phyloP scores from a whole-genome alignment of 129 eudicot genomes.

The Saussurea involucrata region DNA sequence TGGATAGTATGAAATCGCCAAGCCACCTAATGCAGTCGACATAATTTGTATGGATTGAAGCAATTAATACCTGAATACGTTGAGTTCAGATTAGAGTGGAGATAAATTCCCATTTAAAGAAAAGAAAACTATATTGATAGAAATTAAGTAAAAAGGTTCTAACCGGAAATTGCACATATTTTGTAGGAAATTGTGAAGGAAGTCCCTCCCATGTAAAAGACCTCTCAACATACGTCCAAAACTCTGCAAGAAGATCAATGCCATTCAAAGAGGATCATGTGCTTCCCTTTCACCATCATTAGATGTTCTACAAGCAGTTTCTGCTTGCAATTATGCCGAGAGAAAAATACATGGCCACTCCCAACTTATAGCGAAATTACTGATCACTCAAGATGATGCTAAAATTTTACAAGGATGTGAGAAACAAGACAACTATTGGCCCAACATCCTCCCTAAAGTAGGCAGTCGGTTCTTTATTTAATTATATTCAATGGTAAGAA shows the following conservation, averaged over 20 bases:
- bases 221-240: conserved; percentile 94
- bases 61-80: conserved; percentile 60
- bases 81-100: conserved; percentile 4
- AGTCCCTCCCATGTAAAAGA: conserved; percentile 96
- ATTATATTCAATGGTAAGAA: background rate
- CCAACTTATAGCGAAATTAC: background rate
- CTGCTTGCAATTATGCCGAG: background rate
- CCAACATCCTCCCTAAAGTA: background rate
- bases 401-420: background rate
- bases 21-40: conserved; percentile 98
- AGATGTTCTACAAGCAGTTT: background rate
- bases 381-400: background rate
- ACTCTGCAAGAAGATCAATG: conserved; percentile 52
- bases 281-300: background rate
- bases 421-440: background rate
- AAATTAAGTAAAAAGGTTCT: conserved; percentile 14
- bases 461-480: background rate
- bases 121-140: background rate
- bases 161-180: conserved; percentile 99
- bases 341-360: background rate
- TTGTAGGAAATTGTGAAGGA: conserved; percentile 94
- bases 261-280: background rate
- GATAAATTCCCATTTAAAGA: conserved; percentile 7
- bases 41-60: conserved; percentile 88
- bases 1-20: conserved; percentile 93